Conservation (phyloP, 257 asterid species). For the Oldenlandia corymbosa region DNA sequence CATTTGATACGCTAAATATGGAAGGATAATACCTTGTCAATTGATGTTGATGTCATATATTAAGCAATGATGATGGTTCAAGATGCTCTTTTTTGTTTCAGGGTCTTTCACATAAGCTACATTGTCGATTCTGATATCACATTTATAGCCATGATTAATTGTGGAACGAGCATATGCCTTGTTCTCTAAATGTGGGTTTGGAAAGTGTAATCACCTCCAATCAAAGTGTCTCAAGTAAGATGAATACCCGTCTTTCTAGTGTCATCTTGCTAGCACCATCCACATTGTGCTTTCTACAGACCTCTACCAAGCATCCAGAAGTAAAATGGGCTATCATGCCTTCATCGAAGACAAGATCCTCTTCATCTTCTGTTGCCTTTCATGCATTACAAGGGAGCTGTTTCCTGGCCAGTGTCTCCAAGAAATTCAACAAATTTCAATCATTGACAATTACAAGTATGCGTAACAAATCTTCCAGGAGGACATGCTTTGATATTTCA, state of each 20-base stretch:
- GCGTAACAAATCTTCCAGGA: slow-evolving; percentile 24
- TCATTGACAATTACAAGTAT: slow-evolving; percentile 38
- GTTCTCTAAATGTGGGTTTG: slow-evolving; percentile 38
- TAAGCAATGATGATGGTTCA: background rate
- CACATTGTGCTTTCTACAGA: slow-evolving; percentile 23
- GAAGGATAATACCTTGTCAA: background rate
- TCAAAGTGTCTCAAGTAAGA: slow-evolving; percentile 33
- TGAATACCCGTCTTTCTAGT: slow-evolving; percentile 36
- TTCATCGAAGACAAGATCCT: slow-evolving; percentile 24
- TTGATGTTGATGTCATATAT: background rate
- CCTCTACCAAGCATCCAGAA: slow-evolving; percentile 26
- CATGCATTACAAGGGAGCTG: slow-evolving; percentile 31
- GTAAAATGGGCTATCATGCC: slow-evolving; percentile 21
- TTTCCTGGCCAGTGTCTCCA: slow-evolving; percentile 25
- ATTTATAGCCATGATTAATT: slow-evolving; percentile 10
- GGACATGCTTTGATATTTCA: slow-evolving; percentile 29
- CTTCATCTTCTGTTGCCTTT: slow-evolving; percentile 26
- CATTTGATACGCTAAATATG: slow-evolving; percentile 3
- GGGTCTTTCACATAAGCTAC: background rate
- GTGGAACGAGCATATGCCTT: slow-evolving; percentile 32
- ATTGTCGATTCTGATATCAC: slow-evolving; percentile 12
- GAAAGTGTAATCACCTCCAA: slow-evolving; percentile 35
- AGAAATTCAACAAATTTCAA: slow-evolving; percentile 24
- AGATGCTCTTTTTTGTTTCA: background rate
- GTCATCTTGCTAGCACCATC: slow-evolving; percentile 32